phyloP scores from a whole-genome alignment of 2,329 filamentous ascomycete species.

The Diplodia scrobiculata region DNA sequence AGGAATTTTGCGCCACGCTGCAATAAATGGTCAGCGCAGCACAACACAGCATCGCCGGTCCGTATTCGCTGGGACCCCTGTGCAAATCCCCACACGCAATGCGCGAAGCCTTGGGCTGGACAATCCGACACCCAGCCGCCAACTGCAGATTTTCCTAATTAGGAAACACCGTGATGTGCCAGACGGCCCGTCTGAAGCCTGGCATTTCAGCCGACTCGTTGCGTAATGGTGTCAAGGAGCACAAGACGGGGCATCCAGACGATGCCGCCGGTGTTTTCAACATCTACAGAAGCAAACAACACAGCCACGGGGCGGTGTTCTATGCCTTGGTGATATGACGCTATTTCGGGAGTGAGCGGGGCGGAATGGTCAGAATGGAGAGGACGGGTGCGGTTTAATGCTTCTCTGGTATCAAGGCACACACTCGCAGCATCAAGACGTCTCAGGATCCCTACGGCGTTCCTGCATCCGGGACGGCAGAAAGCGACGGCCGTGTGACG shows the following conservation, averaged over 20 bases:
- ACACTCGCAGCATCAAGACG: background rate
- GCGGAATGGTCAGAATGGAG: background rate
- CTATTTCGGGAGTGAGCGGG: slow-evolving; percentile 12
- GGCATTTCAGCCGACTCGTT: background rate
- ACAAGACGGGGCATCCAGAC: slow-evolving; percentile 9
- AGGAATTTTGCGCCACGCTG: background rate
- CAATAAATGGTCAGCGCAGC: slow-evolving; percentile 5
- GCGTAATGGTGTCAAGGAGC: background rate
- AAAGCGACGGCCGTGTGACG: slow-evolving; percentile 2
- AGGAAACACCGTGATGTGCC: slow-evolving; percentile 3
- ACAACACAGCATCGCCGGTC: slow-evolving; percentile 9
- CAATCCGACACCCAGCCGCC: background rate
- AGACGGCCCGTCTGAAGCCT: background rate
- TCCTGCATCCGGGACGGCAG: slow-evolving; percentile 15
- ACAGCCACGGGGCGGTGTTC: background rate
- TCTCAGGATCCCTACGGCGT: background rate
- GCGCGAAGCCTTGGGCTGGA: background rate
- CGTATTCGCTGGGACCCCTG: slow-evolving; percentile 15
- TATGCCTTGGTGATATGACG: background rate
- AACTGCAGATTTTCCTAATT: slow-evolving; percentile 9
- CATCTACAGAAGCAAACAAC: slow-evolving; percentile 6
- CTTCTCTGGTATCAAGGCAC: background rate
- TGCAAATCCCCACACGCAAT: slow-evolving; percentile 22
- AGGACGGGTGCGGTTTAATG: background rate
- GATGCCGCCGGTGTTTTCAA: background rate